phyloP scores from a whole-genome alignment of 305 asterid genomes.

The Salvia sclarea region DNA sequence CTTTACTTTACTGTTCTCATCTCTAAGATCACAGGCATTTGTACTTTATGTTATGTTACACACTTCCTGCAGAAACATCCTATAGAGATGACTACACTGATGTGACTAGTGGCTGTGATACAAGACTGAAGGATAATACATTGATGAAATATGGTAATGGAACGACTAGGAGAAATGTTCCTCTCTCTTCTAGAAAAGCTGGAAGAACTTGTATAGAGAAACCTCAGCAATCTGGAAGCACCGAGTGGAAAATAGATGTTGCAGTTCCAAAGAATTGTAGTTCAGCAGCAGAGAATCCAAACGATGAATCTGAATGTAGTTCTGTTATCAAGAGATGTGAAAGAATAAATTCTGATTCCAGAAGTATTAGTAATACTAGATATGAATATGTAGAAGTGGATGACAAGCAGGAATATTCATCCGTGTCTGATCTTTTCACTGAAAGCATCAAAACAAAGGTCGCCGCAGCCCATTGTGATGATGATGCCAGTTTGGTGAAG shows the following conservation, averaged over 20 bases:
- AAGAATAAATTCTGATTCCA: conserved; percentile 45
- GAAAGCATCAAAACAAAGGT: conserved; percentile 58
- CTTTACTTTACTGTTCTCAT: conserved; percentile 17
- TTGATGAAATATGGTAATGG: conserved; percentile 49
- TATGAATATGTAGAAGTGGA: conserved; percentile 68
- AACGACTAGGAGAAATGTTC: conserved; percentile 53
- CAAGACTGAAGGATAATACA: conserved; percentile 52
- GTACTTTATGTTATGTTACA: conserved; percentile 22
- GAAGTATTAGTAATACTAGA: conserved; percentile 53
- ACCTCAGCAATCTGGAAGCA: conserved; percentile 57
- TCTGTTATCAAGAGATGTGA: conserved; percentile 67
- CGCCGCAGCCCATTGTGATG: conserved; percentile 45
- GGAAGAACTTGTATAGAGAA: conserved; percentile 57
- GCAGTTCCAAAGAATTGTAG: conserved; percentile 66
- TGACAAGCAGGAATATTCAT: conserved; percentile 72
- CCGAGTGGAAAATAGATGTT: conserved; percentile 79
- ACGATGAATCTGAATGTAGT: conserved; percentile 76
- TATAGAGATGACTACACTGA: conserved; percentile 73
- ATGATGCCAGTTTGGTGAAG: conserved; percentile 57
- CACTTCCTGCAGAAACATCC: conserved; percentile 59
- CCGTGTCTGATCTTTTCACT: conserved; percentile 61
- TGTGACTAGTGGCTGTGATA: conserved; percentile 55
- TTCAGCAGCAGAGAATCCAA: conserved; percentile 45
- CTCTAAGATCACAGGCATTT: conserved; percentile 19
- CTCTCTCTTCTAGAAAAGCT: conserved; percentile 60